These are phyloP conservation scores for Dendrostoma leiphaemia DNA, from an alignment of 2,329 filamentous ascomycete species.

Conservation along the genomic window DNA sequence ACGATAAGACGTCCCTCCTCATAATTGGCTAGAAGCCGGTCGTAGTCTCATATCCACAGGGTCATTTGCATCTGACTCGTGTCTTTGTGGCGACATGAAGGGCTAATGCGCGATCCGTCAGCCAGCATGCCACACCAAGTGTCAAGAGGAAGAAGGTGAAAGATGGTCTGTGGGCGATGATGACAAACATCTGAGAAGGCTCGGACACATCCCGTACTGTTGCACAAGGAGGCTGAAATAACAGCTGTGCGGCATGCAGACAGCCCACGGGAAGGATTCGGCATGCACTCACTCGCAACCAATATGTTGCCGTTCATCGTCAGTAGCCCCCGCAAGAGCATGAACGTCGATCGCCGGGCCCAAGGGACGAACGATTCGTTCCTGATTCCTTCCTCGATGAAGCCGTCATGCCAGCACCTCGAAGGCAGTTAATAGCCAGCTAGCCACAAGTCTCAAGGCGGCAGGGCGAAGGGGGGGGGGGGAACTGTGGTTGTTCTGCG, in stretches of 20 bases:
- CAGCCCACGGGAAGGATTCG: neutral
- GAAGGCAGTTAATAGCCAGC: neutral
- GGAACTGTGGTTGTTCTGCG: no score
- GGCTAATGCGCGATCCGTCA: conserved; percentile 6
- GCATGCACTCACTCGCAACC: neutral
- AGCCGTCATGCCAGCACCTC: no score
- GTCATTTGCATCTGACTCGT: neutral
- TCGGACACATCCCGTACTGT: neutral
- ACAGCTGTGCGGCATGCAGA: neutral
- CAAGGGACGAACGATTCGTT: no score
- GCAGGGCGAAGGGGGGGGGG: no score
- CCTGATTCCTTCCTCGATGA: no score
- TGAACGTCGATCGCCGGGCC: no score
- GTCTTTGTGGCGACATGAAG: neutral
- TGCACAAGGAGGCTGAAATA: neutral
- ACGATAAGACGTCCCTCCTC: neutral
- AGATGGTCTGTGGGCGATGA: neutral
- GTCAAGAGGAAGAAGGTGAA: neutral
- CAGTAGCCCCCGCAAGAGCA: neutral
- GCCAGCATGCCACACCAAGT: neutral
- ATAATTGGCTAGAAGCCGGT: neutral
- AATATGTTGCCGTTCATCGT: neutral
- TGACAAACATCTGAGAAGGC: neutral
- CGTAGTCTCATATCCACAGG: neutral
- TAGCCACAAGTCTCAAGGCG: neutral